Conservation (phyloP, 352 stramenopile genomes). For the Thalassiosira livingstoniorum region DNA sequence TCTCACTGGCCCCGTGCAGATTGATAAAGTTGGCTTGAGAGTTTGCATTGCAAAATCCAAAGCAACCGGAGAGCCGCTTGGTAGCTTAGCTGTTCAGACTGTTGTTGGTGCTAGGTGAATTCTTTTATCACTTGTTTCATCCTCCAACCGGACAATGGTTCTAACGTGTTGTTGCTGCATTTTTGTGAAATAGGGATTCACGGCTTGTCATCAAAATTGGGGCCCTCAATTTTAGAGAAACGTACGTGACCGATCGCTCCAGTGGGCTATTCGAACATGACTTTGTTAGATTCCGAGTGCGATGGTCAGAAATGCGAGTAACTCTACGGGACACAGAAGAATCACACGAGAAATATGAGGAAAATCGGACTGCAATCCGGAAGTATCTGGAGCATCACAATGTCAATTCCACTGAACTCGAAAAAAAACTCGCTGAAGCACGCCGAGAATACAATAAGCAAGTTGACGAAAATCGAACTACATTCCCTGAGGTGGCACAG, state of each 20-base stretch:
- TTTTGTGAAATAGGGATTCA: too few relatives aligned
- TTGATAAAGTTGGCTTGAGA: conserved; percentile 79
- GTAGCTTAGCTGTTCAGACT: conserved; percentile 84
- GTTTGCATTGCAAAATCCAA: conserved; percentile 73
- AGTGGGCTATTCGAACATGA: conserved; percentile 73
- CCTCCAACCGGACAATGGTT: too few relatives aligned
- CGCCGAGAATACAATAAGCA: conserved; percentile 62
- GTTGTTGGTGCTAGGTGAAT: conserved; percentile 73
- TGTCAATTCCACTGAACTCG: conserved; percentile 61
- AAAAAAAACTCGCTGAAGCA: conserved; percentile 60
- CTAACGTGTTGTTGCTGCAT: too few relatives aligned
- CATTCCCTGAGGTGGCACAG: conserved; percentile 69
- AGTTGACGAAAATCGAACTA: conserved; percentile 36
- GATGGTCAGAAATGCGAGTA: conserved; percentile 82
- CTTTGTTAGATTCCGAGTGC: conserved; percentile 79
- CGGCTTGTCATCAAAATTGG: conserved; percentile 82
- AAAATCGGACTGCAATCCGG: conserved; percentile 63
- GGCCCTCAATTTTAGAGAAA: conserved; percentile 71
- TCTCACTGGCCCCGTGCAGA: conserved; percentile 71
- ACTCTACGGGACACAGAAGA: conserved; percentile 81
- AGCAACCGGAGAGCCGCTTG: conserved; percentile 65
- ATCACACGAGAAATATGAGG: conserved; percentile 62
- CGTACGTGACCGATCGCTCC: conserved; percentile 15
- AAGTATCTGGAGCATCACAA: conserved; percentile 70
- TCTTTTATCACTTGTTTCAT: conserved; percentile 75